Conservation (phyloP, 805 yeast genomes). For the Jamesozyma jinghongensis region DNA sequence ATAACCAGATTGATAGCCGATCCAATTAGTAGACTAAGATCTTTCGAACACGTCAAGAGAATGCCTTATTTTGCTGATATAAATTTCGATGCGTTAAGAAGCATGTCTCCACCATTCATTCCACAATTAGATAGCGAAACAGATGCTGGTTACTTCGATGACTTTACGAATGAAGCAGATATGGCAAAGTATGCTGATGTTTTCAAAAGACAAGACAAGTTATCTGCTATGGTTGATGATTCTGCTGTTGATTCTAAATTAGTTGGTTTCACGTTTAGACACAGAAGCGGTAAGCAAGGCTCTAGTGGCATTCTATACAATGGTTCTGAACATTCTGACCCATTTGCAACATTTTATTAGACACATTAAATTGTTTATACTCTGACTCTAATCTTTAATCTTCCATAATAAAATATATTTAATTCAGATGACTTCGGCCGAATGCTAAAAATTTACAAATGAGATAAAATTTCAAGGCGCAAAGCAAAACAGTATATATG, state of each 20-base stretch:
- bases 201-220: constrained; percentile 79
- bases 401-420: not conserved
- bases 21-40: constrained; percentile 63
- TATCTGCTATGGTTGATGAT: constrained; percentile 57
- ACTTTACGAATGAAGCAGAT: constrained; percentile 89
- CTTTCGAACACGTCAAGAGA: constrained; percentile 70
- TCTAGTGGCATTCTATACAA: constrained; percentile 31
- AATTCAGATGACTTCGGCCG: no score
- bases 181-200: constrained; percentile 98
- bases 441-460: no score
- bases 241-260: constrained; percentile 59
- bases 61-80: constrained; percentile 80
- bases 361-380: not conserved
- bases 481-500: no score
- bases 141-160: constrained; percentile 98
- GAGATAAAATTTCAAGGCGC: no score
- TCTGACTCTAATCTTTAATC: not conserved
- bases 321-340: constrained; percentile 31
- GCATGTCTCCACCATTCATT: constrained; percentile 81
- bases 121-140: constrained; percentile 96
- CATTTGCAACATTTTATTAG: constrained; percentile 31
- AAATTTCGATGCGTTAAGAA: constrained; percentile 64
- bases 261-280: constrained; percentile 94
- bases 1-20: constrained; percentile 72
- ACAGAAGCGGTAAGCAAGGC: constrained; percentile 41